Conservation (phyloP, 1,284 basidiomycete species). For the Ustilago nuda region DNA sequence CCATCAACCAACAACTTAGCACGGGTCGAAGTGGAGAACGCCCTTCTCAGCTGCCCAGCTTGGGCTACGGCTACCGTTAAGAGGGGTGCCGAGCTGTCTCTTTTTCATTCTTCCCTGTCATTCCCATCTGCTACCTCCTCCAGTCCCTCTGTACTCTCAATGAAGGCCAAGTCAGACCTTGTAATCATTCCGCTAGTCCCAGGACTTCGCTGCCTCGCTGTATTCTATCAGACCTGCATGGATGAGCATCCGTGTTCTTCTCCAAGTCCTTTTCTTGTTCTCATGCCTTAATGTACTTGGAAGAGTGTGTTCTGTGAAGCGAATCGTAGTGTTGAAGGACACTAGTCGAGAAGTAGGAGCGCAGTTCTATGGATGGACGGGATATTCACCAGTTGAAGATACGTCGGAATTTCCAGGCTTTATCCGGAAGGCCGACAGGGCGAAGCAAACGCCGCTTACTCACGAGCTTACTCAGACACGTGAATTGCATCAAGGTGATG, state of each 20-base stretch:
- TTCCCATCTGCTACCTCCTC: neutral
- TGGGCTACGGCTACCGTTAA: constrained; percentile 40
- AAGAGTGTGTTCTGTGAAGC: neutral
- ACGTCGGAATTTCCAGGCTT: too few species aligned
- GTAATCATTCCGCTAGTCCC: neutral
- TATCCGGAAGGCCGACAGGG: too few species aligned
- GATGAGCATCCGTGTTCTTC: neutral
- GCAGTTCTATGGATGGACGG: too few species aligned
- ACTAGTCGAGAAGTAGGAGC: too few species aligned
- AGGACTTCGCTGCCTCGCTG: neutral
- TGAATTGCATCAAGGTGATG: too few species aligned
- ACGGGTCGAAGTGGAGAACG: constrained; percentile 15
- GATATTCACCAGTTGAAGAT: neutral
- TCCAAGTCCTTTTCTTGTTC: neutral
- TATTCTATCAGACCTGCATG: constrained; percentile 2
- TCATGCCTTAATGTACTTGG: neutral
- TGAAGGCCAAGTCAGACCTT: neutral
- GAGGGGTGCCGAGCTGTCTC: neutral
- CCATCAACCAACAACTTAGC: constrained; percentile 47
- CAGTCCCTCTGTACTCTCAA: neutral
- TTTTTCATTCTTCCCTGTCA: neutral
- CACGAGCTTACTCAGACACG: too few species aligned
- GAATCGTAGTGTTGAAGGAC: too few species aligned
- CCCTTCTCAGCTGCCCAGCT: constrained; percentile 50
- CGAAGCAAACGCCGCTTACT: too few species aligned